phyloP scores from a whole-genome alignment of 2,329 filamentous ascomycete genomes.

The Pochonia chlamydosporia region DNA sequence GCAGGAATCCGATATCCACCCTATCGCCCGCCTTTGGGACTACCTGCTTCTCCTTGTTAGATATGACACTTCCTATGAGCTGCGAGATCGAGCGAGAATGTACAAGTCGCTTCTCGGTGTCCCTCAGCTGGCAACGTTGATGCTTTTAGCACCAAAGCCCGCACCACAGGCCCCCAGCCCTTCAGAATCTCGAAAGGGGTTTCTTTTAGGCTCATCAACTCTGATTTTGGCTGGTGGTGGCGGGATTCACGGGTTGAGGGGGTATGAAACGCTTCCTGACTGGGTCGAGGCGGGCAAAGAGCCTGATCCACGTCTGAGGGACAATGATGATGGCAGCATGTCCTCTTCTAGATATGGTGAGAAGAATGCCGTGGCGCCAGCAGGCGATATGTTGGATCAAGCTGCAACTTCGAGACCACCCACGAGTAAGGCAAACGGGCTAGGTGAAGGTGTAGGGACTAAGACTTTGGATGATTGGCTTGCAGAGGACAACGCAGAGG shows the following conservation, averaged over 20 bases:
- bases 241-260: constrained; percentile 66
- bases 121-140: constrained; percentile 81
- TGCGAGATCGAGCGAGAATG: constrained; percentile 83
- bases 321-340: constrained; percentile 39
- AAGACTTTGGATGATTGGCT: constrained; percentile 95
- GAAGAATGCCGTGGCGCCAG: constrained; percentile 43
- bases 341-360: constrained; percentile 25
- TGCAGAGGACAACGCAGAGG: constrained; percentile 62
- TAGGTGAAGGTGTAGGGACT: constrained; percentile 47
- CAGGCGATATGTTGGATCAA: constrained; percentile 59
- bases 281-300: constrained; percentile 81
- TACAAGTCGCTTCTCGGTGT: constrained; percentile 79
- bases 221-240: constrained; percentile 75
- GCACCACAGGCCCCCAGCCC: constrained; percentile 87
- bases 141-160: constrained; percentile 90
- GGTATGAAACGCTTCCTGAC: constrained; percentile 73
- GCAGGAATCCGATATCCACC: constrained; percentile 43
- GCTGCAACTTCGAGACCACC: constrained; percentile 32
- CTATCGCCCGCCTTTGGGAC: constrained; percentile 72
- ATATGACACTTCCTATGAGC: constrained; percentile 92
- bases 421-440: constrained; percentile 43
- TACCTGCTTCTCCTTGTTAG: constrained; percentile 80
- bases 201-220: constrained; percentile 77
- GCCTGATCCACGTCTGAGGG: constrained; percentile 68
- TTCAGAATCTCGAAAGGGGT: constrained; percentile 72